Conservation (phyloP, 805 yeast species). For the Zygosaccharomyces bailii region DNA sequence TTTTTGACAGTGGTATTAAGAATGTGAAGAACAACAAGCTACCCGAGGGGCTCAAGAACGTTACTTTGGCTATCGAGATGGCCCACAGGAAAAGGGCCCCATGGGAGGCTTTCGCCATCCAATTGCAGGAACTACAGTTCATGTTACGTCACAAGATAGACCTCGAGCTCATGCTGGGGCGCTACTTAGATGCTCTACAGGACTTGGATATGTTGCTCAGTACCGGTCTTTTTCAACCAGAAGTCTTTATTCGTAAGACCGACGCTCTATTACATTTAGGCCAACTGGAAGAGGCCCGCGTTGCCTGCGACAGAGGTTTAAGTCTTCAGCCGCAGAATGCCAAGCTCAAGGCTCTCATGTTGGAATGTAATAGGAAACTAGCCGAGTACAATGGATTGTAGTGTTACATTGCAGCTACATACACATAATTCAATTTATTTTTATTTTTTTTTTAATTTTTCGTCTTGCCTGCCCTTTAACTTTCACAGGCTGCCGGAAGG, state of each 20-base stretch:
- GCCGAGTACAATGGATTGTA: conserved; percentile 30
- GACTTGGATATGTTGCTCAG: conserved; percentile 66
- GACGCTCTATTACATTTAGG: conserved; percentile 61
- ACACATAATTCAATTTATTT: neutral
- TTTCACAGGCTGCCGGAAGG: neutral
- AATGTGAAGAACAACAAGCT: conserved; percentile 53
- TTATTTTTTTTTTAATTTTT: neutral
- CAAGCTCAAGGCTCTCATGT: conserved; percentile 29
- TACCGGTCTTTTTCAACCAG: conserved; percentile 58
- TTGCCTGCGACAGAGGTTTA: conserved; percentile 70
- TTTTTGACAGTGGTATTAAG: conserved; percentile 59
- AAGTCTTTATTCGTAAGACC: conserved; percentile 69
- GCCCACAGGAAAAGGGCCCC: conserved; percentile 59
- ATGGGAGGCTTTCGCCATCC: conserved; percentile 70
- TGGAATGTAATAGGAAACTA: conserved; percentile 28
- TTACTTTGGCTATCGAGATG: conserved; percentile 64
- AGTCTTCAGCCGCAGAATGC: conserved; percentile 54
- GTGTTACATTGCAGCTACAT: neutral
- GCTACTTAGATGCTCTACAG: conserved; percentile 56
- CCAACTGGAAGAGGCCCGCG: conserved; percentile 57
- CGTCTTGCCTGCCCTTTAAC: neutral
- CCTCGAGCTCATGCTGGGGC: conserved; percentile 53
- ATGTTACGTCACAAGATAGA: conserved; percentile 71
- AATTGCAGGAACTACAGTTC: conserved; percentile 62
- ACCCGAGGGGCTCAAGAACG: conserved; percentile 60